These are phyloP conservation scores for Aotearoamyces nothofagi DNA, from an alignment of 2,329 filamentous ascomycete genomes.

Conservation along the genomic window DNA sequence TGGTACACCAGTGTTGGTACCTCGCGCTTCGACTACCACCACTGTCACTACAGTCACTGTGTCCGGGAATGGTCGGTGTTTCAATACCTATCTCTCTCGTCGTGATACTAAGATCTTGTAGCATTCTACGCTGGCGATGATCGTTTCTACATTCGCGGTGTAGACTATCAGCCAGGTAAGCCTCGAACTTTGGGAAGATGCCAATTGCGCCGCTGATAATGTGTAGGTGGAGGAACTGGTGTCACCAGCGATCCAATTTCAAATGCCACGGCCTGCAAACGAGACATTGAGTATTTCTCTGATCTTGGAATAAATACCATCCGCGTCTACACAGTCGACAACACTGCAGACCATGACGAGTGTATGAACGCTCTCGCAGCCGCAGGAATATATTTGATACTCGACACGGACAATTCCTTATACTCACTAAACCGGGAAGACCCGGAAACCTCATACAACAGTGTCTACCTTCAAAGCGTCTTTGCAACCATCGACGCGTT, in stretches of 20 bases:
- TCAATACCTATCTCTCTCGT: neutral
- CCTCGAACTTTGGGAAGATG: too few relatives aligned
- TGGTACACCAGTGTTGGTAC: too few relatives aligned
- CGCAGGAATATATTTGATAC: constrained; percentile 58
- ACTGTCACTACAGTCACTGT: constrained; percentile 2
- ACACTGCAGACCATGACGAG: constrained; percentile 49
- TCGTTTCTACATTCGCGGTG: constrained; percentile 40
- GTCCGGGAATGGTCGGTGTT: constrained; percentile 1
- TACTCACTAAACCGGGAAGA: constrained; percentile 53
- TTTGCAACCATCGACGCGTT: constrained; percentile 59
- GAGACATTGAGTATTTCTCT: constrained; percentile 52
- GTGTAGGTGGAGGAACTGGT: constrained; percentile 36
- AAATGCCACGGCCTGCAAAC: constrained; percentile 40
- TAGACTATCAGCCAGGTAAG: constrained; percentile 43
- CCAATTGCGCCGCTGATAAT: neutral
- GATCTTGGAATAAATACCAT: constrained; percentile 57
- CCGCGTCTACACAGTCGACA: constrained; percentile 61
- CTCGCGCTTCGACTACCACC: too few relatives aligned
- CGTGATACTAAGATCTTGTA: constrained; percentile 5
- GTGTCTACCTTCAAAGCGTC: constrained; percentile 53
- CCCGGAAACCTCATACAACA: constrained; percentile 49
- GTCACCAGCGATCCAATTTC: constrained; percentile 48
- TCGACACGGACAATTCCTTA: constrained; percentile 58
- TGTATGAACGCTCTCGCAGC: constrained; percentile 53
- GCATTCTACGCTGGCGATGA: constrained; percentile 16